Conservation (phyloP, 805 yeast genomes). For the Sugiyamaella valdiviana region DNA sequence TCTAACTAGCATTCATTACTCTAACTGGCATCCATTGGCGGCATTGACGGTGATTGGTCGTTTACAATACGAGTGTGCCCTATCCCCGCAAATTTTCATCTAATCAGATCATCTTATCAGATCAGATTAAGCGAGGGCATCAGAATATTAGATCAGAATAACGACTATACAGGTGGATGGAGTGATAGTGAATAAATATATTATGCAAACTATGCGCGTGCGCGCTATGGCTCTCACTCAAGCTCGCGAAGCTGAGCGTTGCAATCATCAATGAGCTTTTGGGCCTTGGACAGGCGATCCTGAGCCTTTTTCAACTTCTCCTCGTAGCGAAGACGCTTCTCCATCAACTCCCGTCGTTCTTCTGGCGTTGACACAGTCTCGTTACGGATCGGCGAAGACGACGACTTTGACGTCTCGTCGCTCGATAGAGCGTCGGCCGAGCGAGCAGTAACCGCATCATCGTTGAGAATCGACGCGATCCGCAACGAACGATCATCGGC, state of each 20-base stretch:
- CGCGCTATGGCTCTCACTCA: background rate
- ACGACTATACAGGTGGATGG: background rate
- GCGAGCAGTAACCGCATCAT: conserved; percentile 4
- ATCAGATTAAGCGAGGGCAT: background rate
- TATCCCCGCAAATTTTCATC: background rate
- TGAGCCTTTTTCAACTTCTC: conserved; percentile 29
- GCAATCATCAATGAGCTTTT: conserved; percentile 26
- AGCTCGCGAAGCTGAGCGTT: conserved; percentile 25
- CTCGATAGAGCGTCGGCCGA: background rate
- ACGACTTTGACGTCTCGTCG: conserved; percentile 4
- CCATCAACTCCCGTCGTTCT: conserved; percentile 28
- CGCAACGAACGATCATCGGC: conserved; percentile 11
- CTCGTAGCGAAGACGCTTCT: conserved; percentile 29
- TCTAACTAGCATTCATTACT: too few species aligned
- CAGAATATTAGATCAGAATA: background rate
- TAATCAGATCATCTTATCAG: conserved; percentile 6
- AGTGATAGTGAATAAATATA: conserved; percentile 1
- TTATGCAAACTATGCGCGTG: background rate
- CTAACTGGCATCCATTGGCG: too few species aligned
- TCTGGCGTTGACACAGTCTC: background rate
- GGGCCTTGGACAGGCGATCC: conserved; percentile 24
- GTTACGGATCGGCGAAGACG: background rate
- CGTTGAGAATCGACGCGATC: conserved; percentile 13
- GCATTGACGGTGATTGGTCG: too few species aligned
- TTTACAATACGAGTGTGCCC: too few species aligned